Percentiles rank a stretch among this genome's conserved stretches.
phyloP scores from a whole-genome alignment of 1,284 basidiomycete species.

The Melampsora allii-populina region DNA sequence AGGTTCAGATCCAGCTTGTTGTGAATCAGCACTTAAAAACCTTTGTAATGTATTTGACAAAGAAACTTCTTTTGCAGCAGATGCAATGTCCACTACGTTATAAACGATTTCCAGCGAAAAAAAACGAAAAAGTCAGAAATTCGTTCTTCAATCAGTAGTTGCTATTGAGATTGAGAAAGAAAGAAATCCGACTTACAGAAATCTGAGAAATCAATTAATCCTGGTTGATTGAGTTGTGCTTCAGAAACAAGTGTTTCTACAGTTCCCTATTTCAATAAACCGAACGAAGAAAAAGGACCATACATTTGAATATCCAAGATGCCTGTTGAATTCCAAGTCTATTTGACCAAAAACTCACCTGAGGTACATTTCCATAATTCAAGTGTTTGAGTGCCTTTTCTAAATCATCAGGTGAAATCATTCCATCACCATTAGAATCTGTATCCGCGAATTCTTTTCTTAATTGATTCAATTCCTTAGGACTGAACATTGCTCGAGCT shows the following conservation, averaged over 20 bases:
- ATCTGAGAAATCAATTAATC: constrained; percentile 41
- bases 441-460: constrained; percentile 40
- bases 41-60: constrained; percentile 41
- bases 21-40: constrained; percentile 11
- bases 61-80: constrained; percentile 40
- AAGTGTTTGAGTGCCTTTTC: constrained; percentile 36
- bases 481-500: constrained; percentile 43
- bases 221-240: constrained; percentile 21
- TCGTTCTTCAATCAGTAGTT: no score
- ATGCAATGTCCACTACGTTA: constrained; percentile 28
- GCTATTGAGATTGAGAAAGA: not conserved
- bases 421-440: constrained; percentile 35
- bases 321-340: no score
- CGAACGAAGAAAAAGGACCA: not conserved
- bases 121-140: no score
- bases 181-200: constrained; percentile 35
- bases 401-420: constrained; percentile 26
- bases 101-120: not conserved
- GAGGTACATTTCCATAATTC: constrained; percentile 32
- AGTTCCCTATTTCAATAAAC: constrained; percentile 15
- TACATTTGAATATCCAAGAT: not conserved
- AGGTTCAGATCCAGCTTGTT: not conserved
- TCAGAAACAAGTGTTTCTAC: constrained; percentile 25
- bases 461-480: constrained; percentile 42
- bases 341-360: not conserved